Percentiles rank a stretch among this genome's conserved stretches.
Conservation (phyloP, 768 basidiomycete genomes). For the Kwoniella dejecticola region DNA sequence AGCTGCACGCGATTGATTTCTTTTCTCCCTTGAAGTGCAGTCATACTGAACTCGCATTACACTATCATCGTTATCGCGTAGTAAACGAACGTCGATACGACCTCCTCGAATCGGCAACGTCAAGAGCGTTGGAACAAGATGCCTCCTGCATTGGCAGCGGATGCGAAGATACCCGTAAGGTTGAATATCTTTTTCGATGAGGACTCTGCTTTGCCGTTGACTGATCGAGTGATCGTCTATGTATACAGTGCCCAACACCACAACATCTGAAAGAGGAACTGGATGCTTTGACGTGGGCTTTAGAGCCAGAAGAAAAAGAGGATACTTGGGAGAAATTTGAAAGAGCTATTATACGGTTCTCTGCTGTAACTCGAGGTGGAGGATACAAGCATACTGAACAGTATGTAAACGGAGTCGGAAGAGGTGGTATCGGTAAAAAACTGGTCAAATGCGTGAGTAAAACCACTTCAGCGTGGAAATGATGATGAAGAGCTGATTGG, state of each 20-base stretch:
- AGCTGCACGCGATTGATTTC: background rate
- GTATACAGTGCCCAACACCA: conserved; percentile 48
- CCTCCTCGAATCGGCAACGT: too few species aligned
- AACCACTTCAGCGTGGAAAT: too few species aligned
- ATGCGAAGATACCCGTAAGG: conserved; percentile 51
- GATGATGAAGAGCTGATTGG: too few species aligned
- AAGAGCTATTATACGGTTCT: conserved; percentile 56
- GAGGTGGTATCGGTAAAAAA: conserved; percentile 48
- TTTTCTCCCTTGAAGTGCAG: background rate
- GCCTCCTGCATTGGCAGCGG: conserved; percentile 36
- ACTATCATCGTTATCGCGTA: too few species aligned
- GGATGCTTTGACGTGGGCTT: conserved; percentile 41
- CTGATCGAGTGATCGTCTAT: background rate
- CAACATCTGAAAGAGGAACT: conserved; percentile 52
- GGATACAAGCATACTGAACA: conserved; percentile 49
- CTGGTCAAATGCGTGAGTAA: conserved; percentile 52
- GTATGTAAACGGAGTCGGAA: conserved; percentile 50
- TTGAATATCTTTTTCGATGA: background rate
- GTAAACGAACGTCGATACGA: too few species aligned
- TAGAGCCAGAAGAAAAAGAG: conserved; percentile 56
- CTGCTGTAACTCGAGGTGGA: conserved; percentile 56
- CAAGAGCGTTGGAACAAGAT: conserved; percentile 14
- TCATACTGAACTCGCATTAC: too few species aligned
- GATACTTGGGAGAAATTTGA: conserved; percentile 59
- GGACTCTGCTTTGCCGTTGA: too few species aligned